Evolutionary conservation across 495 filamentous ascomycete genomes (phyloP).

Genomic region (Tetracladium marchalianum): DNA sequence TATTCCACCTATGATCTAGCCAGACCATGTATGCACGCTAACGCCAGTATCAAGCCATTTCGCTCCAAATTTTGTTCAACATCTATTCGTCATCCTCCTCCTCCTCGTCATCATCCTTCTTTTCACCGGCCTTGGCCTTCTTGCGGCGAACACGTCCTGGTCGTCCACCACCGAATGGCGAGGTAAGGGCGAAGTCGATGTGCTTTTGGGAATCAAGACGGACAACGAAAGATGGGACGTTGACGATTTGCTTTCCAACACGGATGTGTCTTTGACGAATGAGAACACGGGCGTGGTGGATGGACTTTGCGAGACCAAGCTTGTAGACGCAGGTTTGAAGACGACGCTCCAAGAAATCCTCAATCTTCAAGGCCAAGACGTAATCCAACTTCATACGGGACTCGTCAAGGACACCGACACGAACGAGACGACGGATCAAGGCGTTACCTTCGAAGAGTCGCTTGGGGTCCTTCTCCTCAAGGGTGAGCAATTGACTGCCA

Average conservation of each 20-base stretch:
- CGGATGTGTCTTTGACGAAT: conserved; percentile 99
- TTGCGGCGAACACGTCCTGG: conserved; percentile 95
- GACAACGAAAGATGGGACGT: conserved; percentile 97
- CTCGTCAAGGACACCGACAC: conserved; percentile 99
- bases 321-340: conserved; percentile 99
- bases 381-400: conserved; percentile 99
- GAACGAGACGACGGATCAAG: conserved; percentile 98
- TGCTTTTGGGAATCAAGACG: conserved; percentile 99
- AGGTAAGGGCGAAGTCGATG: conserved; percentile 97
- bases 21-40: conserved; percentile 9
- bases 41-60: conserved; percentile 2
- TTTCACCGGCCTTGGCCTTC: conserved; percentile 95
- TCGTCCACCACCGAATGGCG: conserved; percentile 94
- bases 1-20: no score
- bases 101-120: conserved; percentile 74
- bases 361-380: conserved; percentile 93
- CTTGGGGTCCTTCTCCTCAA: conserved; percentile 99
- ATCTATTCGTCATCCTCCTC: conserved; percentile 73
- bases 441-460: conserved; percentile 99
- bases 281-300: conserved; percentile 98
- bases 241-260: conserved; percentile 99
- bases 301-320: conserved; percentile 98
- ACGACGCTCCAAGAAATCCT: conserved; percentile 99
- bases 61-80: neutral
- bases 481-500: conserved; percentile 91